Percentiles rank a stretch among this genome's conserved stretches.
These are phyloP conservation scores for Calamus simplicifolius DNA, from an alignment of 176 grass and related monocot species.

Conservation along the genomic window DNA sequence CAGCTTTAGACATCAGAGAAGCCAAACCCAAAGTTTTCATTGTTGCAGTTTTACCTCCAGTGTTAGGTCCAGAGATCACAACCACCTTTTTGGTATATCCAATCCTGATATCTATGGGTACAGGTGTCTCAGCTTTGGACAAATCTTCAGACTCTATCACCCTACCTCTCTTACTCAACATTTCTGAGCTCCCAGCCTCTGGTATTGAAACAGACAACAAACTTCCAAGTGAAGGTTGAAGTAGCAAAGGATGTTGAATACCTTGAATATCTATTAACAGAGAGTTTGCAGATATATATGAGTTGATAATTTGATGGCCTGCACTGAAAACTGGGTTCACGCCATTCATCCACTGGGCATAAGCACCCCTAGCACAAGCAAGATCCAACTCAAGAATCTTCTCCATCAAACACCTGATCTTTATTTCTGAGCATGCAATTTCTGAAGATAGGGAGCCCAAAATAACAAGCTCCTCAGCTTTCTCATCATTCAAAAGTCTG, in stretches of 20 bases:
- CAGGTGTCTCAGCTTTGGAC: slow-evolving; percentile 25
- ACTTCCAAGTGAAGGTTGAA: slow-evolving; percentile 37
- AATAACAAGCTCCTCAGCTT: slow-evolving; percentile 53
- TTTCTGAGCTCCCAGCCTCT: slow-evolving; percentile 12
- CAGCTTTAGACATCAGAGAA: slow-evolving; percentile 64
- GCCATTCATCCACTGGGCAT: slow-evolving; percentile 43
- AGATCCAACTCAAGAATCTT: slow-evolving; percentile 63
- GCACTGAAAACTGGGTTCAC: slow-evolving; percentile 38
- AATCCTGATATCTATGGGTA: slow-evolving; percentile 51
- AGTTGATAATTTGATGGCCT: slow-evolving; percentile 8
- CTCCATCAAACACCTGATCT: slow-evolving; percentile 47
- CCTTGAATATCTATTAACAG: slow-evolving; percentile 45
- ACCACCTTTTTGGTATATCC: slow-evolving; percentile 36
- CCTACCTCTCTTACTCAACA: slow-evolving; percentile 9
- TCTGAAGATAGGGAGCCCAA: slow-evolving; percentile 41
- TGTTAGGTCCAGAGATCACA: slow-evolving; percentile 86
- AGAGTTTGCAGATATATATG: slow-evolving; percentile 8
- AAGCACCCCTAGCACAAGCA: slow-evolving; percentile 47
- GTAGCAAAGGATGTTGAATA: slow-evolving; percentile 57
- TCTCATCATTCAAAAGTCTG: slow-evolving; percentile 45
- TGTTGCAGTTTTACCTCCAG: slow-evolving; percentile 73
- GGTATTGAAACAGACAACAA: neutral
- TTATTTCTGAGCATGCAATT: slow-evolving; percentile 23
- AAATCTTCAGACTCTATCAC: slow-evolving; percentile 12
- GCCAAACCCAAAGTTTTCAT: slow-evolving; percentile 80